Percentiles rank a stretch among this genome's conserved stretches.
phyloP scores from a whole-genome alignment of 805 yeast species.

The Candida ponderosae region DNA sequence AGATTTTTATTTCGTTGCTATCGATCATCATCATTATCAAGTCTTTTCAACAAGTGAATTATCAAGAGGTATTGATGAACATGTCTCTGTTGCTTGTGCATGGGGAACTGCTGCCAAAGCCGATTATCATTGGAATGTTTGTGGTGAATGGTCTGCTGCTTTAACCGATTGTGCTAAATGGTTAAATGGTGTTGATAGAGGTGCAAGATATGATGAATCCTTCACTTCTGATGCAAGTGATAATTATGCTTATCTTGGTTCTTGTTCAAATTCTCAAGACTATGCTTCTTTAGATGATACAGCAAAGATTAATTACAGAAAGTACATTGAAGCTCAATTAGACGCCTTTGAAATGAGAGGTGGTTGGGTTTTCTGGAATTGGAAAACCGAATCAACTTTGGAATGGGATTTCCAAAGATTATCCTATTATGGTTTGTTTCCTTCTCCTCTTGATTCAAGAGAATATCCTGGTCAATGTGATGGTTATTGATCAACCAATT shows the following conservation, averaged over 20 bases:
- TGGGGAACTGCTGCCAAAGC: slow-evolving; percentile 35
- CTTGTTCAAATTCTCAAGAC: slow-evolving; percentile 49
- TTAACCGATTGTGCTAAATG: slow-evolving; percentile 85
- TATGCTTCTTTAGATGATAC: slow-evolving; percentile 50
- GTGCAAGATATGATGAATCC: slow-evolving; percentile 73
- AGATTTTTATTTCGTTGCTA: slow-evolving; percentile 50
- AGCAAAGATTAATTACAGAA: slow-evolving; percentile 51
- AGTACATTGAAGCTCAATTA: slow-evolving; percentile 81
- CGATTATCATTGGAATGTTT: slow-evolving; percentile 67
- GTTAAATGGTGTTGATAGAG: slow-evolving; percentile 82
- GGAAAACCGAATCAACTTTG: slow-evolving; percentile 75
- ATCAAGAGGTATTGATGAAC: slow-evolving; percentile 50
- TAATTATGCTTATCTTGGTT: slow-evolving; percentile 38
- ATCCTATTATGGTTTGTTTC: slow-evolving; percentile 55
- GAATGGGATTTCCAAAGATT: slow-evolving; percentile 83
- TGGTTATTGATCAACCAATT: neutral
- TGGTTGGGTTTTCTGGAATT: slow-evolving; percentile 95
- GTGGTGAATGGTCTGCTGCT: slow-evolving; percentile 91
- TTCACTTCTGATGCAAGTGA: slow-evolving; percentile 27
- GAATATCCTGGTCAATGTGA: slow-evolving; percentile 63
- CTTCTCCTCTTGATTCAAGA: slow-evolving; percentile 70
- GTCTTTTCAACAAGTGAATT: slow-evolving; percentile 66
- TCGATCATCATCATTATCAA: slow-evolving; percentile 91
- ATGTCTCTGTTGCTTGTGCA: slow-evolving; percentile 44
- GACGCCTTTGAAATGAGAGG: slow-evolving; percentile 69